A percentile compares a stretch with the other conserved stretches of the same genome.
phyloP scores from a whole-genome alignment of 495 filamentous ascomycete species.

The Penicillium flavigenum region DNA sequence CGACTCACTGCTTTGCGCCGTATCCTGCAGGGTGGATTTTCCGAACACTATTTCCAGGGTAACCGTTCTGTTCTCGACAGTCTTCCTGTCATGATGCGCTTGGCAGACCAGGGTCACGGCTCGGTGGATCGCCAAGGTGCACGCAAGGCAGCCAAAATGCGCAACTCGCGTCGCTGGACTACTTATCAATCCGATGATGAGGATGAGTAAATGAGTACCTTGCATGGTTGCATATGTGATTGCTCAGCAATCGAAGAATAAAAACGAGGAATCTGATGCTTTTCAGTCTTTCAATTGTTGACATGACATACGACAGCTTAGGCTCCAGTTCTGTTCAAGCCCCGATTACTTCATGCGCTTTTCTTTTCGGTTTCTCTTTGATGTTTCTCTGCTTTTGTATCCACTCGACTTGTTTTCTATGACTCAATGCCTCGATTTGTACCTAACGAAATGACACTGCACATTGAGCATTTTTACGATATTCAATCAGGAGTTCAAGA shows the following conservation, averaged over 20 bases:
- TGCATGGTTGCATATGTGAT: neutral
- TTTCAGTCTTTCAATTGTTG: neutral
- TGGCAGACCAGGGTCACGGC: constrained; percentile 14
- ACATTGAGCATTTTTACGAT: neutral
- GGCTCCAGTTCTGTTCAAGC: neutral
- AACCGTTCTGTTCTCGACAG: constrained; percentile 79
- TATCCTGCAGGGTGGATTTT: constrained; percentile 77
- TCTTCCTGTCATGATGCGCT: constrained; percentile 57
- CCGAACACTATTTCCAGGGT: constrained; percentile 77
- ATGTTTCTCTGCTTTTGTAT: neutral
- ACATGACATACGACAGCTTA: neutral
- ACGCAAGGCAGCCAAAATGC: constrained; percentile 36
- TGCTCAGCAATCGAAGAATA: neutral
- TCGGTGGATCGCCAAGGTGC: constrained; percentile 31
- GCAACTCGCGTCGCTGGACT: constrained; percentile 41
- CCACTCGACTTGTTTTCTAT: neutral
- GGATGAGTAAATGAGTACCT: constrained; percentile 5
- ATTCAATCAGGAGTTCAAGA: neutral
- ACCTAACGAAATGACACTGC: neutral
- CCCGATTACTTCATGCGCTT: neutral
- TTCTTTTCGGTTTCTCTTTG: constrained; percentile 3
- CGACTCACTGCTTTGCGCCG: constrained; percentile 72
- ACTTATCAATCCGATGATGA: constrained; percentile 30
- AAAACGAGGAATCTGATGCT: neutral
- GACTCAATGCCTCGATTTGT: neutral